A percentile compares a stretch with the other conserved stretches of the same genome.
Conservation (phyloP, 2,329 filamentous ascomycete species). For the Cordyceps cicadae region DNA sequence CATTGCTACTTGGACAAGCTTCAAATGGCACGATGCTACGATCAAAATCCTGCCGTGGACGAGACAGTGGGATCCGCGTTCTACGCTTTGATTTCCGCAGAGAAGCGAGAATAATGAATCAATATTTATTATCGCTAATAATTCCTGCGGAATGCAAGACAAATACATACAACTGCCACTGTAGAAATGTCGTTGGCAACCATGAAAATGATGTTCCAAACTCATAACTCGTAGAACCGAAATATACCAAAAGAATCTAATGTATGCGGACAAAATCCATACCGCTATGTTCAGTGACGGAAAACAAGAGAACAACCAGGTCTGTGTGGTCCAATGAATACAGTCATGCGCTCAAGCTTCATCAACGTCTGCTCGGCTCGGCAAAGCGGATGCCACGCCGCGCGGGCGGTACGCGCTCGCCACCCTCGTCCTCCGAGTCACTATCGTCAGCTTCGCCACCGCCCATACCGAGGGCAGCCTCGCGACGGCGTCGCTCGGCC, state of each 20-base stretch:
- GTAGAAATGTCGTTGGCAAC: neutral
- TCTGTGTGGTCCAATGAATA: neutral
- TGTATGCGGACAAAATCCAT: neutral
- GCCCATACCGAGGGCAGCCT: constrained; percentile 61
- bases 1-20: neutral
- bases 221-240: neutral
- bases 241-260: neutral
- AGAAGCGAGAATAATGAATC: neutral
- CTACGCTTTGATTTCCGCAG: no score
- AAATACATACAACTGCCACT: neutral
- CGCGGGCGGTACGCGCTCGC: constrained; percentile 41
- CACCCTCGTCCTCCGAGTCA: constrained; percentile 48
- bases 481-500: constrained; percentile 63
- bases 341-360: neutral
- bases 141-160: neutral
- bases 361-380: constrained; percentile 28
- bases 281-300: neutral
- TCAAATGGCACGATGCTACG: no score
- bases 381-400: constrained; percentile 55
- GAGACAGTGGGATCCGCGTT: no score
- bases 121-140: neutral
- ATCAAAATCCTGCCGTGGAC: no score
- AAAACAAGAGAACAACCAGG: neutral
- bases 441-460: constrained; percentile 35
- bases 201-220: neutral